Evolutionary conservation across 352 stramenopile species (phyloP), one percentile per base, ranked within the genome.

Genomic region (Pythium insidiosum): DNA sequence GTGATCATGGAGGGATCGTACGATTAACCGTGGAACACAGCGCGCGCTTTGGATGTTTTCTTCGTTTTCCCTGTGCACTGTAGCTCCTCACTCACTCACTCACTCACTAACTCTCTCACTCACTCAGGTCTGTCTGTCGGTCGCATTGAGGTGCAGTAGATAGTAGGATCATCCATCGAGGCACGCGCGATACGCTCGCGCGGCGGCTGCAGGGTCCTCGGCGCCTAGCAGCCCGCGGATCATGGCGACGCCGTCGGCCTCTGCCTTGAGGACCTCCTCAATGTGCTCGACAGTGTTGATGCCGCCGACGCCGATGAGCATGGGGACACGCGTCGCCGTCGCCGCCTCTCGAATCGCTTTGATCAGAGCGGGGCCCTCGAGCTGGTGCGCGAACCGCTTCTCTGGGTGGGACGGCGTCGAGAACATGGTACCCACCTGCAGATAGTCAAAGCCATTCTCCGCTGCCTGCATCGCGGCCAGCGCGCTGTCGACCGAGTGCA

Each of bases 1-100:
- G 94, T 99, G 23, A 99, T 99, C 74, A 84, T 97, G 54, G 74
- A 96, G 58, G 93, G 91, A 55, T 72, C 68, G 40, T 97, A 97
- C 62, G 64, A 74, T 53, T 94, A 88, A 68, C 31, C n/a, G n/a
- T n/a, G n/a, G 31, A 33, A 9, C 13, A 24, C 2, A 35, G 4
- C 7, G 38, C 22, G 24, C n/a, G n/a, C 25, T 45, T 35, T n/a
- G n/a, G n/a, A n/a, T n/a, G n/a, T n/a, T n/a, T n/a, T n/a, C n/a
- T n/a, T n/a, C n/a, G n/a, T n/a, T n/a, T n/a, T n/a, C n/a, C n/a
- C n/a, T n/a, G n/a, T n/a, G n/a, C n/a, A n/a, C n/a, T n/a, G n/a
- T n/a, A n/a, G n/a, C n/a, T n/a, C n/a, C n/a, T n/a, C n/a, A n/a
- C n/a, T n/a, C n/a, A n/a, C n/a, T n/a, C n/a, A n/a, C n/a, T n/a